phyloP scores from a whole-genome alignment of 176 grass and related monocot species.

The Rhynchospora pubera region DNA sequence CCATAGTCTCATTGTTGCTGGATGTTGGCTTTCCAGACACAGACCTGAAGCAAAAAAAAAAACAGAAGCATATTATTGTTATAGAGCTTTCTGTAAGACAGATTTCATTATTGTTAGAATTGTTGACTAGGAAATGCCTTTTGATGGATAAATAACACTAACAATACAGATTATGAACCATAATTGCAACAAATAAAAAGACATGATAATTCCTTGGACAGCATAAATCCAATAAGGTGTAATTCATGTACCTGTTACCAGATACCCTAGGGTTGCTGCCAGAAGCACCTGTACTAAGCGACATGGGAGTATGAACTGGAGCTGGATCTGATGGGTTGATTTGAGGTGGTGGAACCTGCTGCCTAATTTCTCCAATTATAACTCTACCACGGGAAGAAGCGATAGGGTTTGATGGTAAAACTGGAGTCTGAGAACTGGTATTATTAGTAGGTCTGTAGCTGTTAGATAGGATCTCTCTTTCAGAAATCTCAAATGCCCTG shows the following conservation, averaged over 20 bases:
- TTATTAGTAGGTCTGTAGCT: constrained; percentile 42
- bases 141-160: not conserved
- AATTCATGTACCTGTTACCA: constrained; percentile 4
- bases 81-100: not conserved
- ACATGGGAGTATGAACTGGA: constrained; percentile 4
- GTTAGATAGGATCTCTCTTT: constrained; percentile 52
- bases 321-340: not conserved
- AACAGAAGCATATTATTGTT: not conserved
- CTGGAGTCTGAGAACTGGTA: constrained; percentile 41
- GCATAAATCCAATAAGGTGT: not conserved
- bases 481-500: constrained; percentile 52
- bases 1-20: constrained; percentile 45
- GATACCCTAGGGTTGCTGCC: not conserved
- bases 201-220: not conserved
- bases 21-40: constrained; percentile 62
- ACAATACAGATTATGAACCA: not conserved
- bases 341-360: not conserved
- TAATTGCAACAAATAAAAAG: not conserved
- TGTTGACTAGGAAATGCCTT: not conserved
- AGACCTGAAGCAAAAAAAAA: constrained; percentile 14
- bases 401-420: constrained; percentile 45
- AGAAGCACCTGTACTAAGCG: not conserved
- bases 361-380: not conserved
- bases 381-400: constrained; percentile 23
- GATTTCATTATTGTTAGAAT: not conserved